These are phyloP conservation scores for Phallus indusiatus DNA, from an alignment of 768 basidiomycete genomes.

Conservation along the genomic window DNA sequence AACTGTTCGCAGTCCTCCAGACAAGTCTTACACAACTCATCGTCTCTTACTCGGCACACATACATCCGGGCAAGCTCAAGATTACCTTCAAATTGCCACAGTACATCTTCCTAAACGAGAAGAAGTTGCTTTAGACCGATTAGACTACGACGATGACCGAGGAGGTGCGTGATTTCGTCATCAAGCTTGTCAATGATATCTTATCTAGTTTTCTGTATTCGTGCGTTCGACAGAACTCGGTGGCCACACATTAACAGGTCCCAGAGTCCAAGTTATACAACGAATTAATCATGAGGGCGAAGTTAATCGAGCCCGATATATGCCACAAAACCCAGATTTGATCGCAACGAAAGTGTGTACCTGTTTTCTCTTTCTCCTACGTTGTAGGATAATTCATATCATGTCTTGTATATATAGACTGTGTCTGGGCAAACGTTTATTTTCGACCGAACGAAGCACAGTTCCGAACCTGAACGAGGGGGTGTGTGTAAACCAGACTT, in stretches of 20 bases:
- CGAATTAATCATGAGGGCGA: constrained; percentile 93
- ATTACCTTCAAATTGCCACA: constrained; percentile 92
- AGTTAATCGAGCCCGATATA: constrained; percentile 95
- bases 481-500: constrained; percentile 88
- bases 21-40: constrained; percentile 92
- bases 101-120: constrained; percentile 87
- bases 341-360: constrained; percentile 74
- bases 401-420: constrained; percentile 22
- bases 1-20: constrained; percentile 51
- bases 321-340: constrained; percentile 97
- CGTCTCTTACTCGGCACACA: constrained; percentile 94
- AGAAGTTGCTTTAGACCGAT: constrained; percentile 57
- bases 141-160: constrained; percentile 83
- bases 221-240: constrained; percentile 57
- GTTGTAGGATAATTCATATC: too few relatives aligned
- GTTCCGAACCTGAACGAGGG: constrained; percentile 81
- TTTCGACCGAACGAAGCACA: constrained; percentile 97
- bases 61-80: constrained; percentile 89
- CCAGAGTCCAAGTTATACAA: constrained; percentile 84
- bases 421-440: constrained; percentile 83
- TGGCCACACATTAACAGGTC: constrained; percentile 69
- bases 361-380: neutral
- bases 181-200: neutral
- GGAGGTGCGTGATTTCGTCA: constrained; percentile 39
- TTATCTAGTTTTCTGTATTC: neutral